Conservation (phyloP, 306 rosid species). For the Dryas drummondii region DNA sequence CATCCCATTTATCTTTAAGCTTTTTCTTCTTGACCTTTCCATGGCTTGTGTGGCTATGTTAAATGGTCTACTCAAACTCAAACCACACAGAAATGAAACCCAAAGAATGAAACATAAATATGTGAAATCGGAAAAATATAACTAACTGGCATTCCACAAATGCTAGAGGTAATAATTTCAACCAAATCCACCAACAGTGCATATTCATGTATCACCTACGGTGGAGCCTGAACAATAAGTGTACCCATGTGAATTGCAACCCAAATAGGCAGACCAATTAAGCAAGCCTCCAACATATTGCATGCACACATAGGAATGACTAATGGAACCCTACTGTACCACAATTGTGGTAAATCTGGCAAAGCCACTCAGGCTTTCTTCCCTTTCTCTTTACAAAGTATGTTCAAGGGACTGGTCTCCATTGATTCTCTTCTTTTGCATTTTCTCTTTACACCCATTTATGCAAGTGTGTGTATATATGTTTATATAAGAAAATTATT, state of each 20-base stretch:
- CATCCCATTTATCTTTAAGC: not conserved
- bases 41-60: not conserved
- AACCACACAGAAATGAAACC: not conserved
- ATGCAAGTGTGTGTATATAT: not conserved
- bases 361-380: not conserved
- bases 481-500: too few relatives aligned
- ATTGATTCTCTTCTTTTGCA: not conserved
- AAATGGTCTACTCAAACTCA: not conserved
- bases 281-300: not conserved
- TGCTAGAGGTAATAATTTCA: too few relatives aligned
- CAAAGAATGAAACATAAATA: not conserved
- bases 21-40: not conserved
- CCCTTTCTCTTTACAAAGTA: not conserved
- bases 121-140: too few relatives aligned
- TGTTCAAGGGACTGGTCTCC: not conserved
- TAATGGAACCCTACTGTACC: not conserved
- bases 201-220: too few relatives aligned
- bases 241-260: not conserved
- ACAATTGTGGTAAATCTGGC: not conserved
- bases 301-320: not conserved
- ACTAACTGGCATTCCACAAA: too few relatives aligned
- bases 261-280: not conserved
- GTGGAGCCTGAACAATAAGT: not conserved
- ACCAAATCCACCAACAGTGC: too few relatives aligned
- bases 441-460: not conserved